Evolutionary conservation across 2,329 filamentous ascomycete genomes (phyloP).

Genomic region (Sarocladium oryzae): DNA sequence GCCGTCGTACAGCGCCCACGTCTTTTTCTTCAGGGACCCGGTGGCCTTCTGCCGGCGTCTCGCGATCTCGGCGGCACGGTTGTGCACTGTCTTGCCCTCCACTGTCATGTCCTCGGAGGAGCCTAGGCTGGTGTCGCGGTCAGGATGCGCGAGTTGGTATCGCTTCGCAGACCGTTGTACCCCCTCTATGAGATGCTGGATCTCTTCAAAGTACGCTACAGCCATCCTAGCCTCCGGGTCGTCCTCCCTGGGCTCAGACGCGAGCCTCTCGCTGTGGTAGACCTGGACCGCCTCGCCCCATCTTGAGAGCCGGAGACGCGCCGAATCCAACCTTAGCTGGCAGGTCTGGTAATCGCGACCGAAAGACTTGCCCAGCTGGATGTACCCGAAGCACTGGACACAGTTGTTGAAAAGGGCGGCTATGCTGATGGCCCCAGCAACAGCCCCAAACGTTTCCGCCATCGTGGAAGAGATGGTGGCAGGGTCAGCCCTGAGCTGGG

Average conservation of each 20-base stretch:
- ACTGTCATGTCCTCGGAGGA: slow-evolving; percentile 7
- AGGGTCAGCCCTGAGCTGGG: too few relatives aligned
- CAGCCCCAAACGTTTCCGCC: slow-evolving; percentile 15
- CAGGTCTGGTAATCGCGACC: slow-evolving; percentile 25
- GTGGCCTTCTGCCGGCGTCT: slow-evolving; percentile 14
- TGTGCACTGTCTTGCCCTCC: not conserved
- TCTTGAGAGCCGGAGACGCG: slow-evolving; percentile 23
- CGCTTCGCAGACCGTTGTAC: slow-evolving; percentile 17
- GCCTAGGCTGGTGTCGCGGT: slow-evolving; percentile 9
- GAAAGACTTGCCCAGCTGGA: slow-evolving; percentile 30
- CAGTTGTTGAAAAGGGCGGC: slow-evolving; percentile 30
- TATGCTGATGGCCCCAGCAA: slow-evolving; percentile 25
- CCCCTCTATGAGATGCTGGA: slow-evolving; percentile 18
- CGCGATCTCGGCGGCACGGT: not conserved
- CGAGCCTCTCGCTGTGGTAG: slow-evolving; percentile 20
- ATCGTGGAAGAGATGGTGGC: too few relatives aligned
- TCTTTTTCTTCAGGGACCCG: slow-evolving; percentile 15
- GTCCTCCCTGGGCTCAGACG: not conserved
- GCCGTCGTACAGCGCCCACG: slow-evolving; percentile 19
- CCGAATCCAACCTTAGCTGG: slow-evolving; percentile 26
- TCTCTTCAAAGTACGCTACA: slow-evolving; percentile 16
- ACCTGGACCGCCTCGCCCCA: slow-evolving; percentile 28
- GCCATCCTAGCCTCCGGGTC: not conserved
- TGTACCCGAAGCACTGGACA: slow-evolving; percentile 32
- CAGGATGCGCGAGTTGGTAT: slow-evolving; percentile 14